Conservation (phyloP, 805 yeast genomes). For the Ogataea methylovora region DNA sequence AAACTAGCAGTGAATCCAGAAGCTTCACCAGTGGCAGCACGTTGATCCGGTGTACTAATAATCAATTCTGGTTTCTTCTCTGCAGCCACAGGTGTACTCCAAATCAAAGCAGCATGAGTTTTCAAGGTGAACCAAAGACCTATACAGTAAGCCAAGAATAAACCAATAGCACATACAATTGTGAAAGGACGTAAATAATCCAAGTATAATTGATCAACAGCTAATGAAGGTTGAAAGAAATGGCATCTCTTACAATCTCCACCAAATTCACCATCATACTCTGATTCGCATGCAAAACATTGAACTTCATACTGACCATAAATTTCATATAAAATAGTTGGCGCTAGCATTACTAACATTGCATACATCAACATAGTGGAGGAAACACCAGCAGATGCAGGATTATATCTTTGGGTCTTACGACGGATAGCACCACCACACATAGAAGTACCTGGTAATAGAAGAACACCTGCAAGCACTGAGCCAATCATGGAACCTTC, state of each 20-base stretch:
- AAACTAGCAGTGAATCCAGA: constrained; percentile 4
- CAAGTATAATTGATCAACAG: constrained; percentile 58
- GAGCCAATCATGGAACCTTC: constrained; percentile 97
- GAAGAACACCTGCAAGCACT: constrained; percentile 81
- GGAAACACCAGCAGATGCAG: constrained; percentile 93
- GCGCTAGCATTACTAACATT: constrained; percentile 84
- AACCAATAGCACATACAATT: constrained; percentile 66
- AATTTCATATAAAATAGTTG: constrained; percentile 82
- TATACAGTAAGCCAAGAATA: constrained; percentile 77
- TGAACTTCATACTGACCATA: constrained; percentile 79
- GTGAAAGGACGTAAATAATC: constrained; percentile 77
- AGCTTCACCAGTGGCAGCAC: constrained; percentile 1
- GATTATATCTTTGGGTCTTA: constrained; percentile 92
- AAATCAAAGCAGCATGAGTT: constrained; percentile 93
- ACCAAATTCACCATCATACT: constrained; percentile 4
- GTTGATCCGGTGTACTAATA: no score
- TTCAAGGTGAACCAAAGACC: constrained; percentile 90
- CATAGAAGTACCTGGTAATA: constrained; percentile 93
- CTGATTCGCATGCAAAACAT: constrained; percentile 49
- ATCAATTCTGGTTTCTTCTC: constrained; percentile 21
- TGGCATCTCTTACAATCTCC: constrained; percentile 63
- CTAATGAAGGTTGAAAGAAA: constrained; percentile 69
- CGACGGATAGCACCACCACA: constrained; percentile 92
- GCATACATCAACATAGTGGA: constrained; percentile 93
- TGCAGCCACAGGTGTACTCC: constrained; percentile 62